Evolutionary conservation across 495 filamentous ascomycete genomes (phyloP).

Genomic region (Penicillium psychrofluorescens): DNA sequence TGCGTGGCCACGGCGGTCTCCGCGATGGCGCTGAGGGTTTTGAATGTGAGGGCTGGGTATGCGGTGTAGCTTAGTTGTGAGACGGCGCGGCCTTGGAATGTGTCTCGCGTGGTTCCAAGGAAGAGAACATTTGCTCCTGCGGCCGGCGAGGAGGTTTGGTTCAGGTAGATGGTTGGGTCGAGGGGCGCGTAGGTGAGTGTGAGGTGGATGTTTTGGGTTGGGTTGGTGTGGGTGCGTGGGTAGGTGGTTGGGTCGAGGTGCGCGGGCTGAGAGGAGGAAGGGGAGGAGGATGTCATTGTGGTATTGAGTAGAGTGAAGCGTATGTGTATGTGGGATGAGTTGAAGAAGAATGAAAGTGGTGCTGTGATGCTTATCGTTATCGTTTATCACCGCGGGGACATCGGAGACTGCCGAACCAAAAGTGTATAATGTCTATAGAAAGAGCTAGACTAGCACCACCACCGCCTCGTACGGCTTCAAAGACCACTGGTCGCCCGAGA

Average conservation of each 20-base stretch:
- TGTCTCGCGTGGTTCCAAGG: conserved; percentile 80
- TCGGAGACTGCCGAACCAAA: too few species aligned
- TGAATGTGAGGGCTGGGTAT: conserved; percentile 71
- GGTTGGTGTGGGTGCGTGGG: conserved; percentile 25
- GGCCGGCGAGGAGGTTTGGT: conserved; percentile 64
- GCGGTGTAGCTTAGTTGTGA: conserved; percentile 71
- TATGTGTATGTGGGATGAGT: background rate
- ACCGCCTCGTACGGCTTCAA: conserved; percentile 35
- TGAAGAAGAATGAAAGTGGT: background rate
- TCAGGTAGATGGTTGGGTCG: conserved; percentile 49
- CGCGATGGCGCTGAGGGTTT: conserved; percentile 67
- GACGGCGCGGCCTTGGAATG: conserved; percentile 69
- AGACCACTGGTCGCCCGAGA: conserved; percentile 22
- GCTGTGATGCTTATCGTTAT: conserved; percentile 8
- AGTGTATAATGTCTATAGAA: too few species aligned
- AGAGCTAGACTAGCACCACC: conserved; percentile 19
- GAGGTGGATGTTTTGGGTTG: conserved; percentile 31
- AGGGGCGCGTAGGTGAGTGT: conserved; percentile 55
- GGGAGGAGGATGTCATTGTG: conserved; percentile 11
- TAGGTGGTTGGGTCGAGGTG: conserved; percentile 36
- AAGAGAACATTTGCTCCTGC: conserved; percentile 90
- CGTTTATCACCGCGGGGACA: conserved; percentile 11
- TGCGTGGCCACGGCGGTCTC: conserved; percentile 49
- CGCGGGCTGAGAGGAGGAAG: conserved; percentile 13
- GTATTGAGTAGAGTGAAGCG: background rate